Base-by-base conservation (phyloP, 2,329 filamentous ascomycete species). In the Sclerotinia subarctica region DNA sequence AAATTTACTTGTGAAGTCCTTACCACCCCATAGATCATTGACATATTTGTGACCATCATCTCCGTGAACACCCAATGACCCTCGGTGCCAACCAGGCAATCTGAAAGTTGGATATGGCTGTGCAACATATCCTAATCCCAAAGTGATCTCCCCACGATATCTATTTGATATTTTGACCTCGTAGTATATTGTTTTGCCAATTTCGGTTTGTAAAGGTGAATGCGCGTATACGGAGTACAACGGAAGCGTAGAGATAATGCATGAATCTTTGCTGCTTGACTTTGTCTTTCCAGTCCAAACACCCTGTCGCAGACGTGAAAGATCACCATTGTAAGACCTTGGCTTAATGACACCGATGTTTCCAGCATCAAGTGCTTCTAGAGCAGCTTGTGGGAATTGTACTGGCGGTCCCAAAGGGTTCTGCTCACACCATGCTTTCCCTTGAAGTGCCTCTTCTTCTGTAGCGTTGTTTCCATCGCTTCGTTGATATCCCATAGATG, bases 81-180 rank as follows among this genome's bases (percentile, higher is more conserved):
- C 91, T 46, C 91, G 85, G 76, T 95, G 90, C 92, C 91, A 94
- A 2, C 92, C 92, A 0, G 92, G 92, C 69, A 94, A 84, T 10
- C 92, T 85, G 81, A 92, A 94, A 0, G 84, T 82, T 8, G 92
- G 92, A 75, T 93, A 94, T 10, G 92, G 92, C 59, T 90, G 85
- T 1, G 90, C 91, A 0, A 85, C 80, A 77, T 88, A 93, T 13
- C 92, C 92, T 13, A 94, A 76, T 0, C 88, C 90, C 1, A 94
- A 80, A 51, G 79, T 80, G 64, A 83, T 78, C 68, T 84, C 82
- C 26, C 70, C 66, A 26, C 70, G 64, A 67, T 73, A 75, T 66
- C 84, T 79, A 24, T 77, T 74, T 3, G 80, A 78, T 44, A 92
- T 81, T 64, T 82, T 82, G 13, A 93, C 82, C 75, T 94, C 91